Conservation (phyloP, 148 eudicot species). For the Rhododendron vialii region DNA sequence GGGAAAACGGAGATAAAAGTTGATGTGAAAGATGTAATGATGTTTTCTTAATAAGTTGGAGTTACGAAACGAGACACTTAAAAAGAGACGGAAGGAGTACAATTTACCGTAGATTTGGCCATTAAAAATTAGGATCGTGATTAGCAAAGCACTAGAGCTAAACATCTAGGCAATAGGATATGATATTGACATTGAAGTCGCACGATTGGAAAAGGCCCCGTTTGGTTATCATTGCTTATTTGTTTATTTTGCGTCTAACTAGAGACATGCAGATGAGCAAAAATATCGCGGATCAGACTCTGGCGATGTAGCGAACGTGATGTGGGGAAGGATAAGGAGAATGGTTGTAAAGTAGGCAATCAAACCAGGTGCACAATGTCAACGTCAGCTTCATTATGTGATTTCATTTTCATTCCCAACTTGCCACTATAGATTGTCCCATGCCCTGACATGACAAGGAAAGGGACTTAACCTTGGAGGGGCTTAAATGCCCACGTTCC, state of each 20-base stretch:
- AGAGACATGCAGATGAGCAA: neutral
- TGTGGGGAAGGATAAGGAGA: neutral
- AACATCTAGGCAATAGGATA: no score
- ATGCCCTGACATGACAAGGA: neutral
- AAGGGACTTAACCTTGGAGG: constrained; percentile 10
- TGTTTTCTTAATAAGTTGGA: no score
- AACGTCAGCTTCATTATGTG: neutral
- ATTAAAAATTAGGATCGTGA: neutral
- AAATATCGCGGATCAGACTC: neutral
- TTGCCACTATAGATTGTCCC: constrained; percentile 1
- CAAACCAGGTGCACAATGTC: neutral
- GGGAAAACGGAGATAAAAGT: no score
- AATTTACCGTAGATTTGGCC: no score
- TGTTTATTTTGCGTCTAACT: no score
- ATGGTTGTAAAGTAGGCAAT: neutral
- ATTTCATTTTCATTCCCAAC: neutral
- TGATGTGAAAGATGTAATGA: no score
- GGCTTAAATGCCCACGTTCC: neutral
- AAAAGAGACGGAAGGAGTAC: no score
- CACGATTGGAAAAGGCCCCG: no score
- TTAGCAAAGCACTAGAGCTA: neutral
- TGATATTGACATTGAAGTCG: no score
- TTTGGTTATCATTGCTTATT: no score
- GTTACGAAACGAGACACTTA: no score
- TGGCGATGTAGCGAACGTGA: neutral